Percentiles rank a stretch among this genome's conserved stretches.
Evolutionary conservation across 495 filamentous ascomycete species (phyloP).

Genomic region (Hypomontagnella submonticulosa): DNA sequence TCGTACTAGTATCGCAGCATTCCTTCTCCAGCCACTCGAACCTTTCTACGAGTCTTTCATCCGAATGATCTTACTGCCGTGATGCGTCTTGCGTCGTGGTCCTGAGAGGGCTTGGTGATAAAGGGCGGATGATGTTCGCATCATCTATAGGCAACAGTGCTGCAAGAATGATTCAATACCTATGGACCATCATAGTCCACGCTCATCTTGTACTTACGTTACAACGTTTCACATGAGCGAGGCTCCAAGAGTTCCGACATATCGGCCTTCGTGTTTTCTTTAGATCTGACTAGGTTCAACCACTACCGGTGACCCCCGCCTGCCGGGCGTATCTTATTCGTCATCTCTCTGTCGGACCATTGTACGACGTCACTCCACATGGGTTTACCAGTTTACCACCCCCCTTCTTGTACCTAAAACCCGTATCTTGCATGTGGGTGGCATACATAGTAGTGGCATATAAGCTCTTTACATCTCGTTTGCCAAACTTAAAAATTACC

Average conservation of each 20-base stretch:
- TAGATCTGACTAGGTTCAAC: conserved; percentile 25
- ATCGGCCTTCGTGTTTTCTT: conserved; percentile 16
- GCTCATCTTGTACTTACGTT: conserved; percentile 51
- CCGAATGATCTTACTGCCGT: conserved; percentile 58
- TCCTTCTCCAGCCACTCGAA: conserved; percentile 56
- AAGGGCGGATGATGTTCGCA: conserved; percentile 44
- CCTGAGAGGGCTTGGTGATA: conserved; percentile 57
- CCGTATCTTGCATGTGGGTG: conserved; percentile 30
- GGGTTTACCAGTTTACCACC: too few species aligned
- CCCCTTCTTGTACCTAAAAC: conserved; percentile 17
- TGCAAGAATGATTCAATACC: conserved; percentile 58
- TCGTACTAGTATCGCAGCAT: conserved; percentile 50
- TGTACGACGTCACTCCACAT: conserved; percentile 37
- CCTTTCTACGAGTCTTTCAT: conserved; percentile 55
- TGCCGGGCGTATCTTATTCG: conserved; percentile 19
- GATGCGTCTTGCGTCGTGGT: conserved; percentile 61
- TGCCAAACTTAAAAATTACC: conserved; percentile 2
- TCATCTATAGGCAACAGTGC: conserved; percentile 42
- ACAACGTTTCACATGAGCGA: conserved; percentile 55
- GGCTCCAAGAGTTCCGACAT: conserved; percentile 68
- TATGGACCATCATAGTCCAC: conserved; percentile 67
- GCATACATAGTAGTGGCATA: too few species aligned
- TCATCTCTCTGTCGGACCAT: conserved; percentile 13
- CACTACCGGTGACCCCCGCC: conserved; percentile 25
- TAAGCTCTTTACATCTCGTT: conserved; percentile 11